A percentile compares a stretch with the other conserved stretches of the same genome.
These are phyloP conservation scores for Selenicereus undatus DNA, from an alignment of 148 eudicot species.

Conservation along the genomic window DNA sequence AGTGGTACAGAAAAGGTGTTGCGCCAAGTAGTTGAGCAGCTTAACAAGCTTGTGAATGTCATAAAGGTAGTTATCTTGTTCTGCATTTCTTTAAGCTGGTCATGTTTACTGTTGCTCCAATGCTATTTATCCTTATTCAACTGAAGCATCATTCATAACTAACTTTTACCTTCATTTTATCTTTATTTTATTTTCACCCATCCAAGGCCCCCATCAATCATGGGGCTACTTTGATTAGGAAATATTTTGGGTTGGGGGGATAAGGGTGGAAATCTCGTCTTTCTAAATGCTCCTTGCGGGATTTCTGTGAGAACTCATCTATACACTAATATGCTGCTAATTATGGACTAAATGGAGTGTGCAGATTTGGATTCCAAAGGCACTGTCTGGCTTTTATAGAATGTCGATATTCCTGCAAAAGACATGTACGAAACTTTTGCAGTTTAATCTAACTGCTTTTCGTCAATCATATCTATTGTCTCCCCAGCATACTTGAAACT, in stretches of 20 bases:
- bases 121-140: not conserved
- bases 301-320: not conserved
- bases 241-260: not conserved
- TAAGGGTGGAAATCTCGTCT: not conserved
- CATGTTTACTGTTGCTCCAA: not conserved
- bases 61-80: constrained; percentile 42
- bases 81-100: not conserved
- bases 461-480: not conserved
- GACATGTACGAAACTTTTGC: not conserved
- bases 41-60: constrained; percentile 91
- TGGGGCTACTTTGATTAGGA: not conserved
- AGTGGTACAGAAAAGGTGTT: constrained; percentile 78
- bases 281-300: not conserved
- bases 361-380: not conserved
- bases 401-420: not conserved
- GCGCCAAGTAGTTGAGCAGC: constrained; percentile 86
- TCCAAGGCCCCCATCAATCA: not conserved
- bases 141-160: not conserved
- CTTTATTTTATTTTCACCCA: not conserved
- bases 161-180: no score
- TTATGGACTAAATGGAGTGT: not conserved
- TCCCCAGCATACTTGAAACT: not conserved
- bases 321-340: not conserved
- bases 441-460: not conserved
- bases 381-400: not conserved